Evolutionary conservation across 1,284 basidiomycete genomes (phyloP).

Genomic region (Moesziomyces globuligerus): DNA sequence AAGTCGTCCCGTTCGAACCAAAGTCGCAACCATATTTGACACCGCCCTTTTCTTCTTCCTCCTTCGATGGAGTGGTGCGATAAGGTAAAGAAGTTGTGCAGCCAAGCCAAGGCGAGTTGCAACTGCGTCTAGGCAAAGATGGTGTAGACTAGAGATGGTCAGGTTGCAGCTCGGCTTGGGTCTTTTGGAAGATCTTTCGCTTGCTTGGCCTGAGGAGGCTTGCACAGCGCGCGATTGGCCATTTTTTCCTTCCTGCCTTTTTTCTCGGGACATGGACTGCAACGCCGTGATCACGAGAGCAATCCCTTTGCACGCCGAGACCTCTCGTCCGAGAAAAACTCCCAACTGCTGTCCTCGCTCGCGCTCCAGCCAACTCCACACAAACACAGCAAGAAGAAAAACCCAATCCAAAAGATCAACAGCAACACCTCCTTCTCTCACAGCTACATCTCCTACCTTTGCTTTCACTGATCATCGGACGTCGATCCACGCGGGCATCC

Average conservation of each 20-base stretch:
- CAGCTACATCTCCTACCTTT: background rate
- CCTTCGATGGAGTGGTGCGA: too few species aligned
- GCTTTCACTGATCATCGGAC: background rate
- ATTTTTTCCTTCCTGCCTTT: constrained; percentile 3
- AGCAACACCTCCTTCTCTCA: constrained; percentile 6
- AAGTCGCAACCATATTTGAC: constrained; percentile 28
- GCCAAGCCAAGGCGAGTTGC: too few species aligned
- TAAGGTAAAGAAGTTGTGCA: too few species aligned
- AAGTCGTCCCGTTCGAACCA: constrained; percentile 29
- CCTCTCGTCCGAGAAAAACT: constrained; percentile 22
- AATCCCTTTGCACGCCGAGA: too few species aligned
- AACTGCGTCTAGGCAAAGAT: too few species aligned
- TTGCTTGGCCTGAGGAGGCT: too few species aligned
- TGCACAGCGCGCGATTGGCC: constrained; percentile 3
- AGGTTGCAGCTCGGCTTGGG: constrained; percentile 1
- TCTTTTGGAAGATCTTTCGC: constrained; percentile 7
- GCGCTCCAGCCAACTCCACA: constrained; percentile 16
- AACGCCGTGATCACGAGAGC: constrained; percentile 13
- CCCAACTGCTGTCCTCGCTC: constrained; percentile 2
- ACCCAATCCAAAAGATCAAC: constrained; percentile 4
- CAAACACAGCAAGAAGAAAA: constrained; percentile 5
- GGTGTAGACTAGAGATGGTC: too few species aligned
- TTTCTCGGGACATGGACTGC: constrained; percentile 29
- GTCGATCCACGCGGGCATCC: too few species aligned
- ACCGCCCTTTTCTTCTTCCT: too few species aligned